phyloP scores from a whole-genome alignment of 2,329 filamentous ascomycete species.

The Fusarium sambucinum region DNA sequence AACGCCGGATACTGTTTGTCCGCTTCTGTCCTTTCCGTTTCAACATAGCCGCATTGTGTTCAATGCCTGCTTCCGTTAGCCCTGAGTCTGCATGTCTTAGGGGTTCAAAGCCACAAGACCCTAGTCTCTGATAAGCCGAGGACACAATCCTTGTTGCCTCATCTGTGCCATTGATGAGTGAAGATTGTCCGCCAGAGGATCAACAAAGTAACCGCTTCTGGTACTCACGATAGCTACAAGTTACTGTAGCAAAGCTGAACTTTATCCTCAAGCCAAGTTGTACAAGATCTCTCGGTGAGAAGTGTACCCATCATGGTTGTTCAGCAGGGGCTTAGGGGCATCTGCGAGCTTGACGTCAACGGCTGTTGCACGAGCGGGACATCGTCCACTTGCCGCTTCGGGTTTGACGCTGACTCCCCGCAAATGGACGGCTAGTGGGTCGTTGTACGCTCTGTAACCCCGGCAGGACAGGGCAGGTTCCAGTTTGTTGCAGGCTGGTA shows the following conservation, averaged over 20 bases:
- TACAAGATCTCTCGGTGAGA: slow-evolving; percentile 24
- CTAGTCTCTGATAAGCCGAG: slow-evolving; percentile 36
- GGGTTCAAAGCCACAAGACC: slow-evolving; percentile 33
- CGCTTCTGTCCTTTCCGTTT: not conserved
- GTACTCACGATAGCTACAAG: slow-evolving; percentile 26
- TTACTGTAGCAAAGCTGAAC: not conserved
- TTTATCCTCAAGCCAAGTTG: not conserved
- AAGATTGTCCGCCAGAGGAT: not conserved
- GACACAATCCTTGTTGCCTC: slow-evolving; percentile 12
- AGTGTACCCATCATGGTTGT: slow-evolving; percentile 19
- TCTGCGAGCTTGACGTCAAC: slow-evolving; percentile 37
- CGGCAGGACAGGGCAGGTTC: not conserved
- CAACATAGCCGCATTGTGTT: not conserved
- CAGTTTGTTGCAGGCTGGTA: slow-evolving; percentile 22
- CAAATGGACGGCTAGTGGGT: slow-evolving; percentile 33
- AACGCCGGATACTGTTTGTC: not conserved
- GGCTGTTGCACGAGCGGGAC: slow-evolving; percentile 25
- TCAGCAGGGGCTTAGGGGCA: slow-evolving; percentile 13
- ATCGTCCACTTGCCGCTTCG: slow-evolving; percentile 39
- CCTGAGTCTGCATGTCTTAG: slow-evolving; percentile 21
- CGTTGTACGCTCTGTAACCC: not conserved
- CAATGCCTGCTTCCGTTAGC: slow-evolving; percentile 27
- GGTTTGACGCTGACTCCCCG: slow-evolving; percentile 33
- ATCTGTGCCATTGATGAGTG: slow-evolving; percentile 8
- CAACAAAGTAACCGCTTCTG: slow-evolving; percentile 15